Evolutionary conservation across 345 rosid species (phyloP).

Genomic region (Gossypium australe): DNA sequence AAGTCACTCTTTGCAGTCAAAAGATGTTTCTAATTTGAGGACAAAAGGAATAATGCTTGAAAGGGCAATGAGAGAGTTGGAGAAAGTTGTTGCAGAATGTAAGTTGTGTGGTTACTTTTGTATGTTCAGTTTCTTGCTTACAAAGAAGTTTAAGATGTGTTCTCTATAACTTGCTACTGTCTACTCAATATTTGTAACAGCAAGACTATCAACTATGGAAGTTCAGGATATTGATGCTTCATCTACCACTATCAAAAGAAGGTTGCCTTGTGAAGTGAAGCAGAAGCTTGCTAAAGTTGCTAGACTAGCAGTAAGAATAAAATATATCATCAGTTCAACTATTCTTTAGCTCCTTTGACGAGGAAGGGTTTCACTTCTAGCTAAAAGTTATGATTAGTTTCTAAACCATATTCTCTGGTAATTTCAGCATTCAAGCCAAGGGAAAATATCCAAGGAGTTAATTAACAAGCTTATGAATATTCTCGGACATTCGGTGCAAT

Average conservation of each 20-base stretch:
- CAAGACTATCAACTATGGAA: slow-evolving; percentile 21
- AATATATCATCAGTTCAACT: neutral
- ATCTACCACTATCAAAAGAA: slow-evolving; percentile 24
- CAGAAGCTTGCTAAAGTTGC: slow-evolving; percentile 47
- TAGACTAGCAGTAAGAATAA: slow-evolving; percentile 25
- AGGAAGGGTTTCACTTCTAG: neutral
- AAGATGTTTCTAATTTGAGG: slow-evolving; percentile 18
- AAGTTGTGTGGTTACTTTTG: slow-evolving; percentile 13
- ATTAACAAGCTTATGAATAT: slow-evolving; percentile 33
- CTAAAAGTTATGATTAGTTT: neutral
- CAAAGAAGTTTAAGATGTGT: neutral
- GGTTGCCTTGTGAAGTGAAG: slow-evolving; percentile 36
- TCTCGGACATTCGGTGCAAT: slow-evolving; percentile 36
- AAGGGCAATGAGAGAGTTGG: slow-evolving; percentile 37
- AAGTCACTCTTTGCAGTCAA: slow-evolving; percentile 13
- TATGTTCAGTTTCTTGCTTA: neutral
- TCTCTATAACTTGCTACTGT: neutral
- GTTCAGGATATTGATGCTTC: slow-evolving; percentile 28
- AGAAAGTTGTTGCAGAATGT: slow-evolving; percentile 38
- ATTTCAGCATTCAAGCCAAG: slow-evolving; percentile 34
- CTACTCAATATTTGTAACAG: slow-evolving; percentile 15
- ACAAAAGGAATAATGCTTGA: slow-evolving; percentile 30
- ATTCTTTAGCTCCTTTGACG: neutral
- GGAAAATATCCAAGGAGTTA: slow-evolving; percentile 39
- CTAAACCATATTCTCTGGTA: neutral